Evolutionary conservation across 768 basidiomycete species (phyloP).

Genomic region (Kwoniella bestiolae): DNA sequence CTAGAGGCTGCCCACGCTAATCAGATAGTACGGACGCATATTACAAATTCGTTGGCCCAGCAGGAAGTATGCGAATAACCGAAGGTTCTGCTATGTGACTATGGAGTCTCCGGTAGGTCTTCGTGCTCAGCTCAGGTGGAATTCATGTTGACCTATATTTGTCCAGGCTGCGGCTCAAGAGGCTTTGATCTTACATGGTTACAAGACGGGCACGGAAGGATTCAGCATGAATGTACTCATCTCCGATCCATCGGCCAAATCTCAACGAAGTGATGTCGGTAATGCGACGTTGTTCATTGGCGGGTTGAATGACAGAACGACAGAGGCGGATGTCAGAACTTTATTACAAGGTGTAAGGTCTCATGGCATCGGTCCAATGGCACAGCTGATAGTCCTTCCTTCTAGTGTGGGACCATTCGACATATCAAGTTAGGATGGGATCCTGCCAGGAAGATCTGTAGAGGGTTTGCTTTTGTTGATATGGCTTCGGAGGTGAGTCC

Average conservation of each 20-base stretch:
- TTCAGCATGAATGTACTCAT: conserved; percentile 75
- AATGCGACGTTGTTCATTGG: conserved; percentile 86
- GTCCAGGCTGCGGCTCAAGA: conserved; percentile 65
- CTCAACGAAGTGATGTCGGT: conserved; percentile 84
- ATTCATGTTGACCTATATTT: conserved; percentile 9
- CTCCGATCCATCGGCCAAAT: conserved; percentile 87
- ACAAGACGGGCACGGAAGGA: conserved; percentile 62
- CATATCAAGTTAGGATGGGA: conserved; percentile 79
- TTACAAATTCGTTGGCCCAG: conserved; percentile 98
- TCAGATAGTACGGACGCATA: conserved; percentile 76
- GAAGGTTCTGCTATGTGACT: conserved; percentile 94
- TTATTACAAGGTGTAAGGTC: conserved; percentile 64
- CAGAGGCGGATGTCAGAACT: conserved; percentile 74
- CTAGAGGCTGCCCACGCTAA: neutral
- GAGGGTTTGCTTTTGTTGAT: conserved; percentile 91
- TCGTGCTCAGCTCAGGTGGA: neutral
- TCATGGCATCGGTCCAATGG: neutral
- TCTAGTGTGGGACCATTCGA: conserved; percentile 79
- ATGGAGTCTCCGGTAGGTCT: conserved; percentile 76
- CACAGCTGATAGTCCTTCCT: conserved; percentile 11
- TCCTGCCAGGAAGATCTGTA: conserved; percentile 65
- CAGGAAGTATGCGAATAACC: conserved; percentile 88
- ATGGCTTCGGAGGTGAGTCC: conserved; percentile 75
- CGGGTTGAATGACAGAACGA: conserved; percentile 77
- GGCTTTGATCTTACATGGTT: conserved; percentile 78